Conservation (phyloP, 2,329 filamentous ascomycete species). For the Xylariaceae sp. region DNA sequence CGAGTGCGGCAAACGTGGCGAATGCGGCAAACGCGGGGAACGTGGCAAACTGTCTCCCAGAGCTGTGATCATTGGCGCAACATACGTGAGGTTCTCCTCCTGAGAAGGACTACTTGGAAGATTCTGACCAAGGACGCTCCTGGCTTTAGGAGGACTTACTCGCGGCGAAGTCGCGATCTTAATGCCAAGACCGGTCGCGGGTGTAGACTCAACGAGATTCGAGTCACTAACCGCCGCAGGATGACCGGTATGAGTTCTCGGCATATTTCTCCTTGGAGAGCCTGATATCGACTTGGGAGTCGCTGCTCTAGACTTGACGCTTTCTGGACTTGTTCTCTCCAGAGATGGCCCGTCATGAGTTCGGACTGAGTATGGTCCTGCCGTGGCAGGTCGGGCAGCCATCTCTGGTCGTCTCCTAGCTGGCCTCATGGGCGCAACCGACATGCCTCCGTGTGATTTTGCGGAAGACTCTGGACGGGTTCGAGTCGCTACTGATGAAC, state of each 20-base stretch:
- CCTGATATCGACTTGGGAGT: conserved; percentile 48
- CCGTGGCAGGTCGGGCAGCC: conserved; percentile 56
- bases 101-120: conserved; percentile 40
- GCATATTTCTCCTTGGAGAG: conserved; percentile 48
- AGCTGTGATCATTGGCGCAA: conserved; percentile 44
- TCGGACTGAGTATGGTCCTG: conserved; percentile 60
- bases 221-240: conserved; percentile 48
- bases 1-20: conserved; percentile 6
- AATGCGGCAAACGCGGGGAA: conserved; percentile 28
- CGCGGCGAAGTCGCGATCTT: conserved; percentile 39
- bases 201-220: conserved; percentile 43
- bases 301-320: conserved; percentile 40
- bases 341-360: conserved; percentile 41
- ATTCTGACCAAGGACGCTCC: conserved; percentile 25
- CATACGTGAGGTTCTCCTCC: conserved; percentile 50
- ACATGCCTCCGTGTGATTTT: conserved; percentile 52
- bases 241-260: conserved; percentile 45
- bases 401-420: conserved; percentile 54
- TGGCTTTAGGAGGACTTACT: conserved; percentile 38
- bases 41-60: conserved; percentile 29
- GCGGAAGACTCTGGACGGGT: conserved; percentile 40
- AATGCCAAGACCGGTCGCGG: conserved; percentile 33
- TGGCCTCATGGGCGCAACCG: conserved; percentile 59
- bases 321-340: conserved; percentile 46
- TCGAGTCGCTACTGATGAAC: conserved; percentile 35